A percentile compares a stretch with the other conserved stretches of the same genome.
These are phyloP conservation scores for Trypanosoma mega DNA, from an alignment of 208 protist species.

Conservation along the genomic window DNA sequence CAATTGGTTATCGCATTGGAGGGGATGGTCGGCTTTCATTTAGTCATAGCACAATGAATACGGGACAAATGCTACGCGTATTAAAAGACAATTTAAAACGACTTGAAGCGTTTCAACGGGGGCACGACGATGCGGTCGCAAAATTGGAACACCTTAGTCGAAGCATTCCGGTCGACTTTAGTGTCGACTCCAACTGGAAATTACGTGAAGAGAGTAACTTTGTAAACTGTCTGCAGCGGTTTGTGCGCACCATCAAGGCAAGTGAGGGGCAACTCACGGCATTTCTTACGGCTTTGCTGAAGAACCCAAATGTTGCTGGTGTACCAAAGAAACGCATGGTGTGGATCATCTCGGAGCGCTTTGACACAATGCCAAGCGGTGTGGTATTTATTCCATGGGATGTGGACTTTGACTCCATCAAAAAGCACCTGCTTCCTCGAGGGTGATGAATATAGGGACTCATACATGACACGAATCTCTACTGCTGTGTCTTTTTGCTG, in stretches of 20 bases:
- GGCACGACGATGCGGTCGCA: slow-evolving; percentile 56
- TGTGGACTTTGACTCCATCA: slow-evolving; percentile 82
- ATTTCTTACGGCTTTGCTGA: slow-evolving; percentile 47
- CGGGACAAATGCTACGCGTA: slow-evolving; percentile 75
- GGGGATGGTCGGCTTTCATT: slow-evolving; percentile 69
- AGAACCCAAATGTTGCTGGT: slow-evolving; percentile 21
- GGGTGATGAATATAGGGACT: slow-evolving; percentile 12
- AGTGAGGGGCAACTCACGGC: slow-evolving; percentile 52
- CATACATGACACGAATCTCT: not conserved
- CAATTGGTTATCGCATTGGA: slow-evolving; percentile 72
- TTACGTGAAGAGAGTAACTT: slow-evolving; percentile 64
- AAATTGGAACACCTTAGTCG: slow-evolving; percentile 69
- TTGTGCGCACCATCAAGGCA: slow-evolving; percentile 62
- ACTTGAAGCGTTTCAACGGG: slow-evolving; percentile 51
- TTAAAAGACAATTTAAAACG: slow-evolving; percentile 73
- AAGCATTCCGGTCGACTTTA: slow-evolving; percentile 79
- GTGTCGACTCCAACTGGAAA: slow-evolving; percentile 80
- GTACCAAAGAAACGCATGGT: slow-evolving; percentile 57
- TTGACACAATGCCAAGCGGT: slow-evolving; percentile 76
- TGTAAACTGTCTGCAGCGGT: slow-evolving; percentile 49
- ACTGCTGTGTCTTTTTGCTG: slow-evolving; percentile 13
- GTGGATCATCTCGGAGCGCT: slow-evolving; percentile 77
- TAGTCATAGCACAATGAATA: slow-evolving; percentile 65
- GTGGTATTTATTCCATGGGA: slow-evolving; percentile 80
- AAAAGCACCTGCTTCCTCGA: slow-evolving; percentile 47